Evolutionary conservation across 192 early-diverging fungal species (phyloP), one percentile per base, ranked within the genome.

Genomic region (Coemansia sp.): DNA sequence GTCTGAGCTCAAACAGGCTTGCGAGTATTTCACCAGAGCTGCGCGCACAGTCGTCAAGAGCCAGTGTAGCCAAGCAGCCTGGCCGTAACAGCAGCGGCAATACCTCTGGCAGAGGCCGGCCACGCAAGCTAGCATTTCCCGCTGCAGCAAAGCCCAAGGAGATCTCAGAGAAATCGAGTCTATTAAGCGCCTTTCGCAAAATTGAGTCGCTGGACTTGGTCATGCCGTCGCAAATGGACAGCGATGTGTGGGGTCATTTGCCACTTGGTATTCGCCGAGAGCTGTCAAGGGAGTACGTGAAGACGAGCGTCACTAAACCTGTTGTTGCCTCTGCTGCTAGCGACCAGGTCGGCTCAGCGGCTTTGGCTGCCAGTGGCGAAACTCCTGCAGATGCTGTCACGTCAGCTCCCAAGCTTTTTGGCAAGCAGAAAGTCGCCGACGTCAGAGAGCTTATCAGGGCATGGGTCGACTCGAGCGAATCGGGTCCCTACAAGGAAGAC

Each of bases 191-290:
- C 17, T 81, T 81, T 37, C 64, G 63, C 35, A 74, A 69, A 24
- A 54, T 74, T 9, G 62, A 68, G 41, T 35, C 59, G 2, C 59
- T 81, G 8, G 78, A 81, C 32, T 45, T 32, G 25, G 46, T 81
- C 14, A 68, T 81, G 78, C 73, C 78, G 29, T 81, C 78, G 42
- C 78, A 82, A 42, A 63, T 76, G 64, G 79, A 82, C 41, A 45
- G 29, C 22, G 64, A 64, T 17, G 71, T 76, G 40, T 82, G 73
- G 73, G 41, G 59, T 0, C 41, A 66, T 9, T 58, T 82, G 41
- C 79, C 79, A 3, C 45, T 47, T 20, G 67, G 36, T 22, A 73
- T 82, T 20, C 70, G 74, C 4, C 79, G 71, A 20, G 74, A 82
- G 46, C 35, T 82, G 22, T 67, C 70, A 22, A 65, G 74, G 41